Percentiles rank a stretch among this genome's conserved stretches.
Evolutionary conservation across 2,329 filamentous ascomycete genomes (phyloP).

Genomic region (Fusarium anthophilum): DNA sequence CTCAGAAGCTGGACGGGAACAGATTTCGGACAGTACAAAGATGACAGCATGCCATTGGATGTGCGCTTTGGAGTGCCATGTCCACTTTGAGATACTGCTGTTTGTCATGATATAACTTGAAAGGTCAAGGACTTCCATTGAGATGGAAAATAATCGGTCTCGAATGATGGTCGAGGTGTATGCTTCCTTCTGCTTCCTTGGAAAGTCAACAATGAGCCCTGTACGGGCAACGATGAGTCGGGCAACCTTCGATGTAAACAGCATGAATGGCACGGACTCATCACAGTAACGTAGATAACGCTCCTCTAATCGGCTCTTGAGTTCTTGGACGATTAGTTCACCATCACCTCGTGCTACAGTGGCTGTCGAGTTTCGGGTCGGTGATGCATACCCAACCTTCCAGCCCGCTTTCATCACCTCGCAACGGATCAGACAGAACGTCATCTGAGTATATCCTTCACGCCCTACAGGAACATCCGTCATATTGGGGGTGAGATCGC

Average conservation of each 20-base stretch:
- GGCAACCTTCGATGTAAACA: background rate
- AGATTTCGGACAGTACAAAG: background rate
- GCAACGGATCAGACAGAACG: background rate
- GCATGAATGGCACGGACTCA: background rate
- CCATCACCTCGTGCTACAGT: background rate
- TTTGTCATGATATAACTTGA: background rate
- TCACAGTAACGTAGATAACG: background rate
- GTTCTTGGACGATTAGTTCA: background rate
- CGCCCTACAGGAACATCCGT: background rate
- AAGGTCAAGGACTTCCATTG: background rate
- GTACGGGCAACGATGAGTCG: background rate
- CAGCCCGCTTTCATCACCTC: background rate
- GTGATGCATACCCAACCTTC: background rate
- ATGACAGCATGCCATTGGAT: background rate
- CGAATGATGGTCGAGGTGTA: background rate
- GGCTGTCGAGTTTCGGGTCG: background rate
- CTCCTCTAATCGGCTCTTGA: background rate
- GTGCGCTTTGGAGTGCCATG: background rate
- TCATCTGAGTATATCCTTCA: background rate
- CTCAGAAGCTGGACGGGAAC: accelerated
- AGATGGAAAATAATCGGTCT: background rate
- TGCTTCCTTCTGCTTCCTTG: background rate
- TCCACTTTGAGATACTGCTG: background rate
- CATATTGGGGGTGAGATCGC: background rate
- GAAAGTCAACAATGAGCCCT: background rate